Base-by-base conservation (phyloP, 1,284 basidiomycete species). In the Trametes sp. region DNA sequence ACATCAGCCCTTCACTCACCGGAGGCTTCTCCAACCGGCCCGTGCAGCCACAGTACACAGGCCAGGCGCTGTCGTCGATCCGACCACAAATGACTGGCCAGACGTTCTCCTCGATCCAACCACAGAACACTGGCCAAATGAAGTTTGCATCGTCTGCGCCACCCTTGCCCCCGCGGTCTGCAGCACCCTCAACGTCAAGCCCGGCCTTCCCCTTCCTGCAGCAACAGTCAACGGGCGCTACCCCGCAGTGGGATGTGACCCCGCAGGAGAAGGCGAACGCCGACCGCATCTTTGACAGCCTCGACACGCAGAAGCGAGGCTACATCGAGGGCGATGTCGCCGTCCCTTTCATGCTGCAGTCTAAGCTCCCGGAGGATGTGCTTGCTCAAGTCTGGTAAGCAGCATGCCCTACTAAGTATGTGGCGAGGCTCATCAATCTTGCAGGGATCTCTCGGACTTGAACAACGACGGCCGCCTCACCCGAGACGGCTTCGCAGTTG, bases 261-360 rank as follows among this genome's bases (percentile, higher is more conserved):
- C 78, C 92, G 0, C 79, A 84, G 2, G 96, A 97, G 72, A 98
- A 98, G 76, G 84, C 88, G 0, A 85, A 82, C 38, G 83, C 92
- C 3, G 96, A 99, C 74, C 81, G 81, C 16, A 92, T 92, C 78
- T 99, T 98, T 73, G 88, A 93, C 60, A 83, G 83, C 31, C 84
- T 99, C 36, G 98, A 99, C 76, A 78, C 84, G 16, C 83, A 87
- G 65, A 88, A 86, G 68, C 85, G 81, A 63, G 96, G 96, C 1
- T 92, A 84, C 69, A 93, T 99, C 35, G 95, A 97, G 72, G 96
- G 96, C 11, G 94, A 97, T 66, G 87, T 94, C 24, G 98, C 96
- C 4, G 98, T 98, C 0, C 95, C 95, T 5, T 99, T 99, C 78
- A 94, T 99, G 90, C 79, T 98, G 65, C 91, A 96, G 76, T 97